Percentiles rank a stretch among this genome's conserved stretches.
These are phyloP conservation scores for Pythium dissimile DNA, from an alignment of 352 stramenopile genomes.

Conservation along the genomic window DNA sequence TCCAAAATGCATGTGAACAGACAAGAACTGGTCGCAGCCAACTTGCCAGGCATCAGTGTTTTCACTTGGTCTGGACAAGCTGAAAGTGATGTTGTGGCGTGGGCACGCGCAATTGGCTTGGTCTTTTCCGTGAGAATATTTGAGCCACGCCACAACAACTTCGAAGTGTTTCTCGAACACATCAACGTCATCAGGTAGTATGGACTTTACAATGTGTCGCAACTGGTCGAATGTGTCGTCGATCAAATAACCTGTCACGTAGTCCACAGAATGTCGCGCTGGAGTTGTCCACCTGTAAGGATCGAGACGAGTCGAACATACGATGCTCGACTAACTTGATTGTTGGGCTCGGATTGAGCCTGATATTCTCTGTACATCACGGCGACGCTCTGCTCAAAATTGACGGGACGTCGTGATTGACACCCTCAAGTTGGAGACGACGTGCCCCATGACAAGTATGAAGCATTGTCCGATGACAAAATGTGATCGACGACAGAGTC, in stretches of 20 bases:
- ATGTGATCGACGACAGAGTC: no score
- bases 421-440: no score
- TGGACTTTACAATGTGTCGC: neutral
- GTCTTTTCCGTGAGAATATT: neutral
- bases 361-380: no score
- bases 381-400: no score
- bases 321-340: neutral
- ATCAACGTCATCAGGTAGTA: neutral
- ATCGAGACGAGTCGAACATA: neutral
- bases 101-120: neutral
- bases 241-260: neutral
- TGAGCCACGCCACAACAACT: neutral
- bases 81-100: neutral
- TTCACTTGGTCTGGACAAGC: neutral
- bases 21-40: neutral
- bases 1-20: no score
- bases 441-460: no score
- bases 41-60: neutral
- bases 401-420: no score
- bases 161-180: neutral
- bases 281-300: neutral
- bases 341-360: no score
- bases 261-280: neutral
- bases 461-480: no score
- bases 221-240: neutral